Percentiles rank a stretch among this genome's conserved stretches.
Conservation (phyloP, 176 grass and related monocot species). For the Phoenix roebelenii region DNA sequence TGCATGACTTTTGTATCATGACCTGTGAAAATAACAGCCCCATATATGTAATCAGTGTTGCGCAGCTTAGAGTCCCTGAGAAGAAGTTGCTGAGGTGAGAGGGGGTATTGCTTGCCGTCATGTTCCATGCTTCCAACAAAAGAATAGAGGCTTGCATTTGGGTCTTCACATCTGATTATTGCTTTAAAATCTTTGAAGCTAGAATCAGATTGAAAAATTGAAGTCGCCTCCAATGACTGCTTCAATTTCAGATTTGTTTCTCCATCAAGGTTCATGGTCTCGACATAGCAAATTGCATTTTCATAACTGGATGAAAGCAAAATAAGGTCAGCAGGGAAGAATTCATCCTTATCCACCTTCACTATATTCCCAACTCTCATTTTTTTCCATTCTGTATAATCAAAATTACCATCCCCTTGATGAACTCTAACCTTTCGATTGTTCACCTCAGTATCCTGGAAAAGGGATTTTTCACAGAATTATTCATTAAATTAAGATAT, state of each 20-base stretch:
- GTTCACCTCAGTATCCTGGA: slow-evolving; percentile 81
- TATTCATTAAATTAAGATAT: too few species aligned
- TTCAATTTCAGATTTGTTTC: slow-evolving; percentile 99
- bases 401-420: slow-evolving; percentile 47
- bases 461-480: neutral
- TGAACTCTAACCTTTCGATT: slow-evolving; percentile 75
- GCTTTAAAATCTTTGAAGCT: slow-evolving; percentile 42
- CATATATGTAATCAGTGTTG: slow-evolving; percentile 90
- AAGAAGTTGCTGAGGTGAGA: slow-evolving; percentile 80
- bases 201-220: slow-evolving; percentile 50
- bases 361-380: slow-evolving; percentile 89
- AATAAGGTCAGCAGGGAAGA: slow-evolving; percentile 93
- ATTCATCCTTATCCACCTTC: slow-evolving; percentile 93
- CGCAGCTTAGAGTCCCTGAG: slow-evolving; percentile 90
- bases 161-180: slow-evolving; percentile 80
- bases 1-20: slow-evolving; percentile 97
- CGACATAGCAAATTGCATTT: slow-evolving; percentile 94
- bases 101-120: slow-evolving; percentile 31
- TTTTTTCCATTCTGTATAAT: slow-evolving; percentile 60
- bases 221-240: slow-evolving; percentile 72
- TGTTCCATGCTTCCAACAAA: slow-evolving; percentile 86
- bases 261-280: slow-evolving; percentile 97
- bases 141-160: slow-evolving; percentile 91
- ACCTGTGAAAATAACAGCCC: slow-evolving; percentile 85
- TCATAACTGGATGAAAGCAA: slow-evolving; percentile 94